Evolutionary conservation across 2,329 filamentous ascomycete genomes (phyloP).

Genomic region (Zalaria sp.): DNA sequence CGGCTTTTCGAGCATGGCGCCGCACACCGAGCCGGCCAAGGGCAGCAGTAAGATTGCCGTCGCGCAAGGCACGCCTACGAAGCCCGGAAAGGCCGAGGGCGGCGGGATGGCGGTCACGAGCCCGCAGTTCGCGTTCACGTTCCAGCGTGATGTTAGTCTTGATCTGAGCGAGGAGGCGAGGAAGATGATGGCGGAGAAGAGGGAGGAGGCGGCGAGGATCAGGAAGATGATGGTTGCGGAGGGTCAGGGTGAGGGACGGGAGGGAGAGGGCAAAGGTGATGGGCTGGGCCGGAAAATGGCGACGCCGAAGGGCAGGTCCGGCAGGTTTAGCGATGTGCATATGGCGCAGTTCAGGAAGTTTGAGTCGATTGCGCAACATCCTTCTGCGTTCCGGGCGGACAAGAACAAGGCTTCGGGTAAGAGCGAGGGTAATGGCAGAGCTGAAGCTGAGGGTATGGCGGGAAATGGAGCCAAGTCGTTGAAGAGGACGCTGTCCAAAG

Average conservation of each 20-base stretch:
- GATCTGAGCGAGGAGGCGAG: constrained; percentile 48
- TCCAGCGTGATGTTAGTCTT: constrained; percentile 36
- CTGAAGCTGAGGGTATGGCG: no score
- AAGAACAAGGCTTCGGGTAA: neutral
- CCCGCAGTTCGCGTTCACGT: constrained; percentile 53
- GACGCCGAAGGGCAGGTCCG: constrained; percentile 60
- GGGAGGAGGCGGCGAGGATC: constrained; percentile 57
- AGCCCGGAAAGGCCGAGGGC: constrained; percentile 21
- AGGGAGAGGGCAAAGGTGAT: constrained; percentile 4
- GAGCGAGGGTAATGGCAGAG: no score
- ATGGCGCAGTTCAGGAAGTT: constrained; percentile 90
- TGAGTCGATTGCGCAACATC: constrained; percentile 84
- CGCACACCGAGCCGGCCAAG: constrained; percentile 34
- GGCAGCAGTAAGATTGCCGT: constrained; percentile 25
- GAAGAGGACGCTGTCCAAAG: constrained; percentile 44
- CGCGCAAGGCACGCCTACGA: constrained; percentile 50
- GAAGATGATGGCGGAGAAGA: constrained; percentile 50
- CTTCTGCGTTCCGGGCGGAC: constrained; percentile 59
- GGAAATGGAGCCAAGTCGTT: constrained; percentile 23
- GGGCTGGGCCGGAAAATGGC: constrained; percentile 55
- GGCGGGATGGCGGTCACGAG: constrained; percentile 12
- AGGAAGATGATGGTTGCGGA: constrained; percentile 53
- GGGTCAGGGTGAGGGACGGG: constrained; percentile 33
- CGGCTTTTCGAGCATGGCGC: constrained; percentile 65
- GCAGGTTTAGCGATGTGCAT: constrained; percentile 73